Evolutionary conservation across 208 protist species (phyloP).

Genomic region (Leishmania aethiopica): DNA sequence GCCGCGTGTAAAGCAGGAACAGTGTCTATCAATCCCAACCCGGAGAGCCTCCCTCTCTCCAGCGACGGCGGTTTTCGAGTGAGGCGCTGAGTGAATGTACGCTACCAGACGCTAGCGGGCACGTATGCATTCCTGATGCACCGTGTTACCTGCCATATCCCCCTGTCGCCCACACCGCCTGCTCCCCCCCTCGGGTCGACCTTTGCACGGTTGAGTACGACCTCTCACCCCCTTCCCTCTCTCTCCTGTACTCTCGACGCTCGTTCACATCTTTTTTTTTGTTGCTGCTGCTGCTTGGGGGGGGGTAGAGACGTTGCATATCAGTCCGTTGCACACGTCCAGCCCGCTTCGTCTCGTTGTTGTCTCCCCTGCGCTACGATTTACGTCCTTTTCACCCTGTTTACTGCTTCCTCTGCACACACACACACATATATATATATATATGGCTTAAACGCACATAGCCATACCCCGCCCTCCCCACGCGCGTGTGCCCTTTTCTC

Average conservation of each 20-base stretch:
- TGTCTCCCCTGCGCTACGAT: background rate
- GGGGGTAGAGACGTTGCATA: background rate
- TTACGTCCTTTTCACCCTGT: background rate
- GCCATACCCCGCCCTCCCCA: background rate
- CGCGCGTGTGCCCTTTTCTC: background rate
- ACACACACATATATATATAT: background rate
- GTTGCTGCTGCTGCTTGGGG: background rate
- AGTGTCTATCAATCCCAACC: background rate
- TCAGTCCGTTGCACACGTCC: background rate
- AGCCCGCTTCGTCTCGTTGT: background rate
- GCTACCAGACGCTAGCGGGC: background rate
- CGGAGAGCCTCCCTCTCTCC: background rate
- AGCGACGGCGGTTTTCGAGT: background rate
- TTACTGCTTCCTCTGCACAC: background rate
- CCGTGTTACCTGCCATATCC: background rate
- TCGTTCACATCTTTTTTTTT: background rate
- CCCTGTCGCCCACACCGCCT: background rate
- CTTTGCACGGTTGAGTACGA: background rate
- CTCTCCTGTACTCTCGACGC: background rate
- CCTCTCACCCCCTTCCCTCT: background rate
- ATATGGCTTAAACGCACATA: background rate
- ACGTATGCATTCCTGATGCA: background rate
- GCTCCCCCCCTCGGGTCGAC: background rate
- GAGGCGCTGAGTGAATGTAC: background rate
- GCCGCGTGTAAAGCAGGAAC: background rate